A percentile compares a stretch with the other conserved stretches of the same genome.
Evolutionary conservation across 306 rosid genomes (phyloP).

Genomic region (Gastrolobium villosum): DNA sequence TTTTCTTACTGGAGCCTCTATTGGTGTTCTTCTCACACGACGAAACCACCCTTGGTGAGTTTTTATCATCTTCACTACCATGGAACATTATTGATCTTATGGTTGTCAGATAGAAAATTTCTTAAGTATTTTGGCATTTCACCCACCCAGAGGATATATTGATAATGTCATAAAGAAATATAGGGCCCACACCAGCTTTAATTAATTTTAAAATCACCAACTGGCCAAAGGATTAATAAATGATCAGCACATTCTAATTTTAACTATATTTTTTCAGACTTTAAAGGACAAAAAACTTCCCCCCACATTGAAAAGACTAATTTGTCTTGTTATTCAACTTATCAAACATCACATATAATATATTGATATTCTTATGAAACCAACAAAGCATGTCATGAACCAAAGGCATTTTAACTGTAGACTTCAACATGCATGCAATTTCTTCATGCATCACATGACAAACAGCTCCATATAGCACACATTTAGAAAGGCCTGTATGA

Average conservation of each 20-base stretch:
- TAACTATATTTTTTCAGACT: conserved; percentile 7
- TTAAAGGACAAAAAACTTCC: conserved; percentile 4
- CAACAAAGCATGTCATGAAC: conserved; percentile 30
- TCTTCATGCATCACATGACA: conserved; percentile 28
- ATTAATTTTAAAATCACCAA: conserved; percentile 25
- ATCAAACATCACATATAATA: background rate
- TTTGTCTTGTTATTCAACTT: background rate
- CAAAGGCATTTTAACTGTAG: conserved; percentile 24
- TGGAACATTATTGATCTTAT: background rate
- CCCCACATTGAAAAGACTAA: conserved; percentile 1
- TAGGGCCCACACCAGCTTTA: background rate
- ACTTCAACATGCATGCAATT: conserved; percentile 33
- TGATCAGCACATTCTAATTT: conserved; percentile 24
- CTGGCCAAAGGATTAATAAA: background rate
- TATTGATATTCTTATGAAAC: conserved; percentile 42
- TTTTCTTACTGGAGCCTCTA: conserved; percentile 3
- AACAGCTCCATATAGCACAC: conserved; percentile 27
- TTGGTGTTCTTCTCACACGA: conserved; percentile 2
- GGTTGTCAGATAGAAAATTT: background rate
- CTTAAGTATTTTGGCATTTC: background rate
- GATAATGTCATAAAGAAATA: background rate
- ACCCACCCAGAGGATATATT: conserved; percentile 30
- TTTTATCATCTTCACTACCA: conserved; percentile 12
- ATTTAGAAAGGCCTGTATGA: conserved; percentile 33
- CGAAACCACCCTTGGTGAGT: background rate